phyloP scores from a whole-genome alignment of 2,329 filamentous ascomycete species.

The Paecilomyces formosus region DNA sequence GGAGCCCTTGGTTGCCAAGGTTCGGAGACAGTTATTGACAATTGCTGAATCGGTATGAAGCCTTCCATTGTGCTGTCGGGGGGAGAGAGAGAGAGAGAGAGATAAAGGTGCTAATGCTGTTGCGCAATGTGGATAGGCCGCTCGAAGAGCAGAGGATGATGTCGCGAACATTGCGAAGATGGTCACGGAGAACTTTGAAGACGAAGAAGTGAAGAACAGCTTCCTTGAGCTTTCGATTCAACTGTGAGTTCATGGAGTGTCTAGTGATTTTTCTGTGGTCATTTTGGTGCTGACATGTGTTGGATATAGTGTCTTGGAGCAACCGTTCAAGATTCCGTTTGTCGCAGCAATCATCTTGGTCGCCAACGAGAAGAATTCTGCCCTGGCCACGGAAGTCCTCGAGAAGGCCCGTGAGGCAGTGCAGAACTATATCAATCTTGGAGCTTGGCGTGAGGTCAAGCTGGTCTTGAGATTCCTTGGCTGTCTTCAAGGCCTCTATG shows the following conservation, averaged over 20 bases:
- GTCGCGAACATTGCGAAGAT: conserved; percentile 66
- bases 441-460: conserved; percentile 87
- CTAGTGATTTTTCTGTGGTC: not conserved
- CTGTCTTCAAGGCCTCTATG: conserved; percentile 72
- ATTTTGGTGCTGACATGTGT: not conserved
- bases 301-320: conserved; percentile 59
- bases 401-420: conserved; percentile 52
- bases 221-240: conserved; percentile 70
- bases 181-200: conserved; percentile 77
- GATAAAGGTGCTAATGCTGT: not conserved
- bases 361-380: conserved; percentile 68
- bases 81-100: not conserved
- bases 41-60: conserved; percentile 66
- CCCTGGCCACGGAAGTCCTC: conserved; percentile 66
- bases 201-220: conserved; percentile 64
- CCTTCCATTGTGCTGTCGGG: not conserved
- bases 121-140: conserved; percentile 36
- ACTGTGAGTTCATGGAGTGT: conserved; percentile 44
- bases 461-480: conserved; percentile 80
- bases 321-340: conserved; percentile 97
- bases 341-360: conserved; percentile 75
- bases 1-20: conserved; percentile 60
- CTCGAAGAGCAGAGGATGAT: conserved; percentile 72
- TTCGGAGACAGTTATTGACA: conserved; percentile 70
- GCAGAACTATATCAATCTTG: conserved; percentile 61